Evolutionary conservation across 176 grass and related monocot genomes (phyloP).

Genomic region (Cenchrus fungigraminus): DNA sequence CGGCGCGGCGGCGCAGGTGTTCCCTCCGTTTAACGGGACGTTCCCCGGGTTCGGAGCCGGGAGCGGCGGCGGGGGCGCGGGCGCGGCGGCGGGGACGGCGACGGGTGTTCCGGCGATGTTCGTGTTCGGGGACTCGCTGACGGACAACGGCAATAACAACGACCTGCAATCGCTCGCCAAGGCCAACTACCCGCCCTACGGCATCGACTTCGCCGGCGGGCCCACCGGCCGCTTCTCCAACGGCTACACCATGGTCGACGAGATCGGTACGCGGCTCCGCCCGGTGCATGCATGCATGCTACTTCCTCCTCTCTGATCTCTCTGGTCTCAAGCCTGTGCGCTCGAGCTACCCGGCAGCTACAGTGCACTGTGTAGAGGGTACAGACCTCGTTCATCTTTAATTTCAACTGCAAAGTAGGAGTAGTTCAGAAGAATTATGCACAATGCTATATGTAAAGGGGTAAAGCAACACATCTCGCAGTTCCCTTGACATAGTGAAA

Average conservation of each 20-base stretch:
- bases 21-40: conserved; percentile 62
- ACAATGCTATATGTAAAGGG: neutral
- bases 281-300: neutral
- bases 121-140: conserved; percentile 94
- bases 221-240: conserved; percentile 95
- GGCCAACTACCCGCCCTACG: conserved; percentile 93
- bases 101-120: conserved; percentile 81
- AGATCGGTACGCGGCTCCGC: conserved; percentile 28
- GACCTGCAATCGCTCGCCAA: conserved; percentile 75
- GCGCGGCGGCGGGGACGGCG: neutral
- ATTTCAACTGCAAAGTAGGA: neutral
- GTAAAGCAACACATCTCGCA: too few species aligned
- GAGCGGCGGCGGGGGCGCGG: neutral
- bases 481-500: neutral
- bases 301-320: neutral
- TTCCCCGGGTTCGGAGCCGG: conserved; percentile 41
- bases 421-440: neutral
- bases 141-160: conserved; percentile 97
- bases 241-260: conserved; percentile 93
- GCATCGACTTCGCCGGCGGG: conserved; percentile 86
- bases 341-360: too few species aligned
- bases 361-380: neutral
- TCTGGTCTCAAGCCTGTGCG: neutral
- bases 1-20: conserved; percentile 31
- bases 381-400: neutral